A percentile compares a stretch with the other conserved stretches of the same genome.
Conservation (phyloP, 768 basidiomycete genomes). For the Botryobasidium botryosum region DNA sequence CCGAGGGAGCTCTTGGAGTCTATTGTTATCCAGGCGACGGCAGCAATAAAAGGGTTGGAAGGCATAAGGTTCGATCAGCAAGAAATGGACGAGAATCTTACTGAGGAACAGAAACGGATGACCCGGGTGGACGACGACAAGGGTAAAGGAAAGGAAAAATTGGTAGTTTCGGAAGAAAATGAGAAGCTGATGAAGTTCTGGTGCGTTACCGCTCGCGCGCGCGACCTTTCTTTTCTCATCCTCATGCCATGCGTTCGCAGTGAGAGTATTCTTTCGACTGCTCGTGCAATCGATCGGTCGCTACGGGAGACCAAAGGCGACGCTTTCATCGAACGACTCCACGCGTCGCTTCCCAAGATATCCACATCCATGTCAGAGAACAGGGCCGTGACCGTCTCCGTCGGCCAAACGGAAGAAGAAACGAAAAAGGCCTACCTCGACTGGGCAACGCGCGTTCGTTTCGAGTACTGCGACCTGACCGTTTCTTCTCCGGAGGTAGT, state of each 20-base stretch:
- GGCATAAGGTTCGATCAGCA: slow-evolving; percentile 35
- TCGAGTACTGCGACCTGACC: slow-evolving; percentile 83
- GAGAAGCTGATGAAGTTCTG: slow-evolving; percentile 66
- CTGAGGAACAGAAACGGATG: slow-evolving; percentile 75
- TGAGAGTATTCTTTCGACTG: slow-evolving; percentile 66
- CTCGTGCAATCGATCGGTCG: slow-evolving; percentile 72
- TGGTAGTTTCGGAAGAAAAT: slow-evolving; percentile 47
- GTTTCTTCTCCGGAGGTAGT: slow-evolving; percentile 22
- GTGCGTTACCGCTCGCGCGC: slow-evolving; percentile 12
- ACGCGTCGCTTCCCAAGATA: slow-evolving; percentile 59
- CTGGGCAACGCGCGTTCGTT: slow-evolving; percentile 70
- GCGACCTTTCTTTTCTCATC: neutral
- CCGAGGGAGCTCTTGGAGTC: slow-evolving; percentile 85
- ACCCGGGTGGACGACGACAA: slow-evolving; percentile 31
- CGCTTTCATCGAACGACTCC: slow-evolving; percentile 65
- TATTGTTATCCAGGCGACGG: slow-evolving; percentile 82
- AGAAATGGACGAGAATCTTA: slow-evolving; percentile 40
- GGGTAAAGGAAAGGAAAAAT: slow-evolving; percentile 46
- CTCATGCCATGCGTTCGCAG: slow-evolving; percentile 12
- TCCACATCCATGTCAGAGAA: slow-evolving; percentile 19
- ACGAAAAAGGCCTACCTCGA: slow-evolving; percentile 54
- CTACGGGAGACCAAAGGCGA: slow-evolving; percentile 80
- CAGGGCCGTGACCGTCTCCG: slow-evolving; percentile 18
- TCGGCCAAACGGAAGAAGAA: slow-evolving; percentile 47
- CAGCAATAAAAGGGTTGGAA: slow-evolving; percentile 77